Evolutionary conservation across 2,329 filamentous ascomycete species (phyloP), one percentile per base, ranked within the genome.

Genomic region (Xylariaceae sp.): DNA sequence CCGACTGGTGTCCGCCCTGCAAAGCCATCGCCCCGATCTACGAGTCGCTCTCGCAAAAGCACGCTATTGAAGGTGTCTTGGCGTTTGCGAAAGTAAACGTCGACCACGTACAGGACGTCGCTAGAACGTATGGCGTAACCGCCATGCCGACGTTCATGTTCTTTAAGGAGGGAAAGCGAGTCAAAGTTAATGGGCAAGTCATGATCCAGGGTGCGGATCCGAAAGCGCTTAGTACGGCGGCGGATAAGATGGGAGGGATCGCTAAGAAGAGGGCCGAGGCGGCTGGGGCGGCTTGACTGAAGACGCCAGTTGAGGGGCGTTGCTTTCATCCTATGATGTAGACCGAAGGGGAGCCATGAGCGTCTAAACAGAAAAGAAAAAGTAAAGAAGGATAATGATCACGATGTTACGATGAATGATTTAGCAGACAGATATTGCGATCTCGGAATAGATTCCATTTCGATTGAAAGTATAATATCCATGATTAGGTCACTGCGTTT

Each of bases 1-100:
- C 79, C 47, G 67, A 73, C 57, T 82, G 79, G 79, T 82, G 79
- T 65, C 72, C 70, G 32, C 79, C 79, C 22, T 82, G 79, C 75
- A 79, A 77, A 64, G 67, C 68, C 55, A 81, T 82, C 58, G 74
- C 76, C 19, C 79, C 79, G 50, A 56, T 75, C 47, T 82, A 74
- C 70, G 59, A 56, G 48, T 66, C 72, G 58, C 69, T 79, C 42
- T 72, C 77, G 37, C 60, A 60, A 38, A 54, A 63, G 33, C 63
- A 68, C 57, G 52, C 60, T 45, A 51, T 67, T 20, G 67, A 68
- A 16, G 67, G 71, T 41, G 63, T 66, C 35, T 69, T 75, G 39
- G 70, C 71, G 52, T 82, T 82, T 52, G 76, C 75, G 59, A 78
- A 79, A 64, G 72, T 82, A 62, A 73, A 83, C 66, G 77, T 78